Conservation (phyloP, 768 basidiomycete species). For the Tremella yokohamensis region DNA sequence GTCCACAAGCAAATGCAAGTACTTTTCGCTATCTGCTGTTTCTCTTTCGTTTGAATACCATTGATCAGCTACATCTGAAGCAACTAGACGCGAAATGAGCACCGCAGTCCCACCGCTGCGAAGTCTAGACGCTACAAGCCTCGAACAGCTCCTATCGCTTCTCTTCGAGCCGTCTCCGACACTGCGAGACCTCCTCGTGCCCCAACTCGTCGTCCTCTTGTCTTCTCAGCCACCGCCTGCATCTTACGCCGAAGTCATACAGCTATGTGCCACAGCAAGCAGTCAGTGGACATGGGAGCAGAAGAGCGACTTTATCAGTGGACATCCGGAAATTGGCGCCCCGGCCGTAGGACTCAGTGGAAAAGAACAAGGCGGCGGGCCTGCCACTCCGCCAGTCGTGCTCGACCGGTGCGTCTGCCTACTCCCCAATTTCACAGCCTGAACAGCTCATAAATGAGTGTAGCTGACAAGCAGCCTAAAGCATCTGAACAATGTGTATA, state of each 20-base stretch:
- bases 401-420: constrained; percentile 56
- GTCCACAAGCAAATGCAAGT: too few species aligned
- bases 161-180: constrained; percentile 69
- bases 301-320: constrained; percentile 65
- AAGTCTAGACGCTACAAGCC: constrained; percentile 5
- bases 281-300: constrained; percentile 36
- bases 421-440: too few species aligned
- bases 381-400: constrained; percentile 68
- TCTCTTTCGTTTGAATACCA: too few species aligned
- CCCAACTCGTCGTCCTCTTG: constrained; percentile 23
- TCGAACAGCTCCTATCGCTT: constrained; percentile 46
- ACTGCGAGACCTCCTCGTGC: constrained; percentile 59
- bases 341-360: constrained; percentile 70
- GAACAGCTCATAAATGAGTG: too few species aligned
- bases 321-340: constrained; percentile 87
- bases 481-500: constrained; percentile 75
- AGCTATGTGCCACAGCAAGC: constrained; percentile 31
- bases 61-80: too few species aligned
- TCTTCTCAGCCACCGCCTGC: constrained; percentile 51
- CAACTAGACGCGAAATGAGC: too few species aligned
- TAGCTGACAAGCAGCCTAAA: constrained; percentile 52
- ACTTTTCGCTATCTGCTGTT: too few species aligned
- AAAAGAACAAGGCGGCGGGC: constrained; percentile 67
- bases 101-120: too few species aligned
- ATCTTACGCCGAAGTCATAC: constrained; percentile 19